Evolutionary conservation across 2,329 filamentous ascomycete species (phyloP).

Genomic region (Pseudodiploospora longispora): DNA sequence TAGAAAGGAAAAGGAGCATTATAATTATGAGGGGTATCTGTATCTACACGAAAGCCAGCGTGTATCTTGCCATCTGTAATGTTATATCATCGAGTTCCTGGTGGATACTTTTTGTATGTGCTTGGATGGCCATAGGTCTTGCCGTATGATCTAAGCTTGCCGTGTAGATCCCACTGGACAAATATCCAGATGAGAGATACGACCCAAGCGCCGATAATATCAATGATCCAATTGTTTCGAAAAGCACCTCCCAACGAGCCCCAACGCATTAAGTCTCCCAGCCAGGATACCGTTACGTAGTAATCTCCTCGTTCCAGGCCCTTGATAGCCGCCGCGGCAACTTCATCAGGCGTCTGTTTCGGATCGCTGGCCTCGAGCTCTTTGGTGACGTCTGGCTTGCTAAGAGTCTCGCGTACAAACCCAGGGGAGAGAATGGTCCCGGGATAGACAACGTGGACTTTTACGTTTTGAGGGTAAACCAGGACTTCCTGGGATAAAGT

Average conservation of each 20-base stretch:
- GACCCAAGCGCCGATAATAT: conserved; percentile 49
- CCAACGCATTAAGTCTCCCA: conserved; percentile 66
- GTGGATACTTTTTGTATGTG: conserved; percentile 30
- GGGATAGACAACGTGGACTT: conserved; percentile 75
- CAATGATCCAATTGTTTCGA: conserved; percentile 52
- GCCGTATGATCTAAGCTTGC: conserved; percentile 48
- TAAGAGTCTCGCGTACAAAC: conserved; percentile 63
- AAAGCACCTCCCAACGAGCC: conserved; percentile 45
- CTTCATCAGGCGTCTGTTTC: conserved; percentile 64
- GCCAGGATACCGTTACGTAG: conserved; percentile 64
- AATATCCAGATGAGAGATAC: conserved; percentile 50
- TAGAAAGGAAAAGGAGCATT: too few species aligned
- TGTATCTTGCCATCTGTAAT: too few species aligned
- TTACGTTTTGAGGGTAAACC: conserved; percentile 76
- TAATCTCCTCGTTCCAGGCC: conserved; percentile 77
- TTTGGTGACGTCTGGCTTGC: conserved; percentile 74
- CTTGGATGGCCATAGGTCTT: conserved; percentile 52
- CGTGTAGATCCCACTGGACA: conserved; percentile 46
- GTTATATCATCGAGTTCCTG: too few species aligned
- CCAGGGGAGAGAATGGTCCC: conserved; percentile 76
- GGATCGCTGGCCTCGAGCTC: conserved; percentile 77
- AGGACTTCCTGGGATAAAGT: conserved; percentile 75
- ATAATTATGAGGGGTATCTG: too few species aligned
- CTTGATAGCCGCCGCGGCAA: conserved; percentile 60
- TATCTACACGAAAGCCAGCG: too few species aligned